phyloP scores from a whole-genome alignment of 2,329 filamentous ascomycete species.

The Cordyceps militaris region DNA sequence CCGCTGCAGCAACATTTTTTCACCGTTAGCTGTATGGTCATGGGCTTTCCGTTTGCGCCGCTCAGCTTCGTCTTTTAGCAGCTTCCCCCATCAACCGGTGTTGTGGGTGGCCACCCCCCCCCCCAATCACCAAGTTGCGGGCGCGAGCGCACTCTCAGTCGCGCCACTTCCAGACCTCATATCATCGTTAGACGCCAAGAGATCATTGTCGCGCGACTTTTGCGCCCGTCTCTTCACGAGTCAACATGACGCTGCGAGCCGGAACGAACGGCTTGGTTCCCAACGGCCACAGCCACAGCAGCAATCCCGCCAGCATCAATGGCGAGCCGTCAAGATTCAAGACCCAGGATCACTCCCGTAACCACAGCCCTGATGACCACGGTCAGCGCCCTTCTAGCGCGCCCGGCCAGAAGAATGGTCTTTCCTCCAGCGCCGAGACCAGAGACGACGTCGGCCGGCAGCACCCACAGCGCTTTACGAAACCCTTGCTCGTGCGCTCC shows the following conservation, averaged over 20 bases:
- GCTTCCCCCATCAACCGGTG: neutral
- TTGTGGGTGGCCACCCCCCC: neutral
- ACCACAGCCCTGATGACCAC: slow-evolving; percentile 4
- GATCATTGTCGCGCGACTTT: neutral
- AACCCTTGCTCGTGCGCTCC: slow-evolving; percentile 48
- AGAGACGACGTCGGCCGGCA: slow-evolving; percentile 29
- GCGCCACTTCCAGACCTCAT: neutral
- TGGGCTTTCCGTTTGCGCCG: neutral
- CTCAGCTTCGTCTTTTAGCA: neutral
- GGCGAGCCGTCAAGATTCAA: slow-evolving; percentile 10
- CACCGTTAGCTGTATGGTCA: neutral
- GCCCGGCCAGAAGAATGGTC: slow-evolving; percentile 35
- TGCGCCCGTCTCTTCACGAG: neutral
- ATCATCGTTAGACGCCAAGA: neutral
- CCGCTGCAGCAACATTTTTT: neutral
- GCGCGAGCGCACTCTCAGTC: neutral
- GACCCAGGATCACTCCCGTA: slow-evolving; percentile 1
- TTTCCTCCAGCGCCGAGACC: slow-evolving; percentile 17
- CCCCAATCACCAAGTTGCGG: neutral
- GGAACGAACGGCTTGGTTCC: slow-evolving; percentile 2
- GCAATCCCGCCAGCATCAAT: slow-evolving; percentile 5
- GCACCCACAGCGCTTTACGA: slow-evolving; percentile 32
- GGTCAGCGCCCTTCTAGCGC: slow-evolving; percentile 40
- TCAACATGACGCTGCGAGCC: neutral
- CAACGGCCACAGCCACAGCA: slow-evolving; percentile 8